Evolutionary conservation across 805 yeast species (phyloP).

Genomic region (Peterozyma xylosa): DNA sequence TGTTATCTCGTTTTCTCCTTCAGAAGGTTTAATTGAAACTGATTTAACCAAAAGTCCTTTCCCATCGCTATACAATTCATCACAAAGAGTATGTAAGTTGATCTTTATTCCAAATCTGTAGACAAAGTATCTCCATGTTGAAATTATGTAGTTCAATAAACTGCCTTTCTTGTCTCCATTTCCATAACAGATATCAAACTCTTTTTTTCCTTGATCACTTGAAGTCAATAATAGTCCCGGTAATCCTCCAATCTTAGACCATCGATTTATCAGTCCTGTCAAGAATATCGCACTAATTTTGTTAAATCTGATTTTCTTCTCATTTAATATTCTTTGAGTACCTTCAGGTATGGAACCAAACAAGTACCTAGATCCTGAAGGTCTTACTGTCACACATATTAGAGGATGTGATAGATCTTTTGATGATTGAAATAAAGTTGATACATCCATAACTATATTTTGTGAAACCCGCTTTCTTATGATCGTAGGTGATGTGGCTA

Average conservation of each 20-base stretch:
- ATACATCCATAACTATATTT: background rate
- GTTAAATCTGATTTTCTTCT: conserved; percentile 47
- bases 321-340: conserved; percentile 66
- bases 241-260: conserved; percentile 84
- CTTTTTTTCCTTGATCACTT: conserved; percentile 66
- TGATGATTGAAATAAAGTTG: conserved; percentile 43
- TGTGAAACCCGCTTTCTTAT: no score
- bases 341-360: conserved; percentile 87
- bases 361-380: conserved; percentile 48
- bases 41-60: conserved; percentile 17
- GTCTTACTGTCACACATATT: conserved; percentile 37
- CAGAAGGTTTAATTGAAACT: background rate
- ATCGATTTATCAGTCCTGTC: conserved; percentile 60
- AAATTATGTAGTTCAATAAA: conserved; percentile 46
- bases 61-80: conserved; percentile 18
- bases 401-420: conserved; percentile 53
- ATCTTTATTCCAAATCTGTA: conserved; percentile 67
- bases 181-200: conserved; percentile 49
- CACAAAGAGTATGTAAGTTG: conserved; percentile 18
- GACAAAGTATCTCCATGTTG: conserved; percentile 84
- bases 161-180: conserved; percentile 19
- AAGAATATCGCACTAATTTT: conserved; percentile 61
- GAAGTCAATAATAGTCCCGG: conserved; percentile 84
- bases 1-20: background rate
- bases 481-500: no score